phyloP scores from a whole-genome alignment of 768 basidiomycete species.

The Podaxis pistillaris region DNA sequence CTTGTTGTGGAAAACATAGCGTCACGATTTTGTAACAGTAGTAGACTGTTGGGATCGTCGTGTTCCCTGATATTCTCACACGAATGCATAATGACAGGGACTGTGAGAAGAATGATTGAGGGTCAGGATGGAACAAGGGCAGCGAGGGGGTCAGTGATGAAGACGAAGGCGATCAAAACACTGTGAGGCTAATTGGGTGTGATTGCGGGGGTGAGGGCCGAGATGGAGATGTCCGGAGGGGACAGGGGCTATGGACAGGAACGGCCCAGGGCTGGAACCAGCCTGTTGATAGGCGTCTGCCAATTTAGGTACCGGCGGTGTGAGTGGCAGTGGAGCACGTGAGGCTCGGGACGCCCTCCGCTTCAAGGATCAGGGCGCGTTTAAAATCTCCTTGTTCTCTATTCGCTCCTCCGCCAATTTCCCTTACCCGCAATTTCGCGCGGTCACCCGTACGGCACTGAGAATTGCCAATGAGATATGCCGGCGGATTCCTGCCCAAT shows the following conservation, averaged over 20 bases:
- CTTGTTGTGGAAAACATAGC: constrained; percentile 3
- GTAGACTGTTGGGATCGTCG: not conserved
- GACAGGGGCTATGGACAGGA: constrained; percentile 2
- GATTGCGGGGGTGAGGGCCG: not conserved
- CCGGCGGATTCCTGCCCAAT: not conserved
- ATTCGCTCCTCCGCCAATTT: not conserved
- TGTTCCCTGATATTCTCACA: not conserved
- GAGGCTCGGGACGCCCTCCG: not conserved
- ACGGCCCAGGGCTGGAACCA: constrained; percentile 4
- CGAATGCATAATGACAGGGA: not conserved
- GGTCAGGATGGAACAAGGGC: not conserved
- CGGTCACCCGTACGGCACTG: not conserved
- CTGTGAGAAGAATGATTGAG: not conserved
- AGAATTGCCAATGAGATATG: not conserved
- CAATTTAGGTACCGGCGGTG: constrained; percentile 10
- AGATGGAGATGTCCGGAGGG: not conserved
- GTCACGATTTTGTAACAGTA: not conserved
- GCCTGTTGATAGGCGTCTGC: not conserved
- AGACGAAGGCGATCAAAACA: not conserved
- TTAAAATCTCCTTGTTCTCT: not conserved
- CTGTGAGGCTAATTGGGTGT: constrained; percentile 1
- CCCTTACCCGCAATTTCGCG: not conserved
- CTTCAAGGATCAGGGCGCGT: not conserved
- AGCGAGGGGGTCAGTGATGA: not conserved
- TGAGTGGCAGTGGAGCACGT: not conserved